These are phyloP conservation scores for Hanseniaspora meyeri DNA, from an alignment of 805 yeast genomes.

Conservation along the genomic window DNA sequence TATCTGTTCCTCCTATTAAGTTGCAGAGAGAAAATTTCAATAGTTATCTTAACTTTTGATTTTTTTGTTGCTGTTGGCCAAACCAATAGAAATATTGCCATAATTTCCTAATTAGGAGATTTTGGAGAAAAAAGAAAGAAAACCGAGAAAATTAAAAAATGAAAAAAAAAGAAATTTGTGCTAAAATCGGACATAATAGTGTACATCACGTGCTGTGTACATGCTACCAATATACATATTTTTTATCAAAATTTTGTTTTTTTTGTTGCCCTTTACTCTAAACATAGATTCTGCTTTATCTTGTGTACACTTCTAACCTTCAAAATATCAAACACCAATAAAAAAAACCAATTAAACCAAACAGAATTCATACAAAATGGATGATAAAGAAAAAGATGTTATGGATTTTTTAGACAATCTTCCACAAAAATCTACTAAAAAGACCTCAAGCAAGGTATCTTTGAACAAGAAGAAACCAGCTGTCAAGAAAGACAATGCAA, in stretches of 20 bases:
- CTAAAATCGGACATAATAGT: not conserved
- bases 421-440: conserved; percentile 42
- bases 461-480: conserved; percentile 18
- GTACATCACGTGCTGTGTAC: too few species aligned
- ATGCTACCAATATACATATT: too few species aligned
- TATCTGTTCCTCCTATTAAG: too few species aligned
- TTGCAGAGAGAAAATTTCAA: too few species aligned
- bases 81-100: not conserved
- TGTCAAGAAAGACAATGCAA: conserved; percentile 27
- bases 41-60: too few species aligned
- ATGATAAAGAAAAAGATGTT: conserved; percentile 49
- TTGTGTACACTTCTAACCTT: too few species aligned
- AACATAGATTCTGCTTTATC: too few species aligned
- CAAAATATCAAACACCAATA: too few species aligned
- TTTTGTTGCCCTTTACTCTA: too few species aligned
- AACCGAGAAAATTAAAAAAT: not conserved
- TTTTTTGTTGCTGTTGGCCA: too few species aligned
- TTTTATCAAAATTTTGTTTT: too few species aligned
- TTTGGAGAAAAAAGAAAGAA: not conserved
- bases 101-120: not conserved
- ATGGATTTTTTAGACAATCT: conserved; percentile 68
- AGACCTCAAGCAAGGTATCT: conserved; percentile 18
- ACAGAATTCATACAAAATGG: not conserved
- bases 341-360: too few species aligned
- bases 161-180: not conserved